phyloP scores from a whole-genome alignment of 257 asterid species.

The Primulina tabacum region DNA sequence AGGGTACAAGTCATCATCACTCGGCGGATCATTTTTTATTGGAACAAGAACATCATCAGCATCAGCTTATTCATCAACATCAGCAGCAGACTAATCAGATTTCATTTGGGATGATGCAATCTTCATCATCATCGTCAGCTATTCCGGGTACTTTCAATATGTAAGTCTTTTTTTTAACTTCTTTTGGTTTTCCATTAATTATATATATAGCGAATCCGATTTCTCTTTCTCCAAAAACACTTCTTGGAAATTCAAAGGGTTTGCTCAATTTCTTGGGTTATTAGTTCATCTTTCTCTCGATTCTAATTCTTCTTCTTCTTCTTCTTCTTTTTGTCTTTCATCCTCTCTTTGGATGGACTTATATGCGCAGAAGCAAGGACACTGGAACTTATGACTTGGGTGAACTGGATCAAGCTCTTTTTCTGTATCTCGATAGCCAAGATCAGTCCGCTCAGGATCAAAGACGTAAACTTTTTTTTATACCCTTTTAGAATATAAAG shows the following conservation, averaged over 20 bases:
- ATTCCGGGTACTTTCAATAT: conserved; percentile 47
- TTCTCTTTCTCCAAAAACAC: background rate
- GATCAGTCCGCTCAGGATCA: conserved; percentile 58
- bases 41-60: conserved; percentile 25
- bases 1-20: background rate
- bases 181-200: background rate
- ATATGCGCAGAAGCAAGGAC: conserved; percentile 57
- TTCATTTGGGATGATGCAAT: conserved; percentile 61
- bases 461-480: conserved; percentile 35
- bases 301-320: background rate
- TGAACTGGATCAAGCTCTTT: conserved; percentile 87
- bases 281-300: background rate
- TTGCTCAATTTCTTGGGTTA: background rate
- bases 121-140: conserved; percentile 50
- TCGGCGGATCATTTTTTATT: background rate
- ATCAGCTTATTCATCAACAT: conserved; percentile 29
- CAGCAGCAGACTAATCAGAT: conserved; percentile 46
- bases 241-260: background rate
- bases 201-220: background rate
- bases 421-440: conserved; percentile 61
- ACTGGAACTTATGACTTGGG: conserved; percentile 63
- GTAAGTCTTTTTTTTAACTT: conserved; percentile 24
- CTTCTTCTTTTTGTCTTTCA: background rate
- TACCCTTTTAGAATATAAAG: background rate
- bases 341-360: background rate